Conservation (phyloP, 208 protist genomes). For the Balamuthia mandrillaris region DNA sequence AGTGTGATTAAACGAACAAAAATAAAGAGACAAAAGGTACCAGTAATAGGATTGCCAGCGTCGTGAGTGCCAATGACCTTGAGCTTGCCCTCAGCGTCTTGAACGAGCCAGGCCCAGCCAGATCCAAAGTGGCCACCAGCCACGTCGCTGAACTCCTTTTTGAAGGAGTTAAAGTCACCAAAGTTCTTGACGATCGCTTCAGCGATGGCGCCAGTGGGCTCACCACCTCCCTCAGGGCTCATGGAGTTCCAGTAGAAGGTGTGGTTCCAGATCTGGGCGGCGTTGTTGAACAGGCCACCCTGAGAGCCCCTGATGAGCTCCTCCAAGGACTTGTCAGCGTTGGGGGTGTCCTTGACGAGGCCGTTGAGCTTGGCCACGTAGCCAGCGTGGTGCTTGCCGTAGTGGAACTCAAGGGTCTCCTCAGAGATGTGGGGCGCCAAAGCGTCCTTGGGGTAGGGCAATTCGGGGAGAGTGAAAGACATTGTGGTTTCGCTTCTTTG, state of each 20-base stretch:
- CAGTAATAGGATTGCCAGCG: conserved; percentile 54
- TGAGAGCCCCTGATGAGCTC: conserved; percentile 76
- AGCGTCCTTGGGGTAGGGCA: conserved; percentile 44
- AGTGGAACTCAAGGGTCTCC: conserved; percentile 53
- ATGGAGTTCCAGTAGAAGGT: conserved; percentile 87
- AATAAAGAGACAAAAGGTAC: neutral
- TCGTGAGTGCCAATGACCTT: conserved; percentile 77
- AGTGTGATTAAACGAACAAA: neutral
- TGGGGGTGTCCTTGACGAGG: conserved; percentile 66
- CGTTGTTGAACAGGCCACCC: conserved; percentile 83
- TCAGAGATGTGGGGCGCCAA: conserved; percentile 44
- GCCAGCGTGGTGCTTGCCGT: conserved; percentile 49
- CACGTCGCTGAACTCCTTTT: conserved; percentile 83
- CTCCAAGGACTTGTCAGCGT: conserved; percentile 75
- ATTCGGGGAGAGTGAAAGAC: conserved; percentile 37
- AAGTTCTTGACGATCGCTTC: conserved; percentile 79
- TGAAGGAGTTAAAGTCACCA: conserved; percentile 84
- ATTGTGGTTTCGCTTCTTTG: too few relatives aligned
- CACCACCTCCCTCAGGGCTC: conserved; percentile 69
- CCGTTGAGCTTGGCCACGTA: conserved; percentile 86
- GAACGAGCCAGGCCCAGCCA: conserved; percentile 90
- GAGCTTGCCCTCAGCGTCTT: conserved; percentile 72
- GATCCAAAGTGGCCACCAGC: conserved; percentile 86
- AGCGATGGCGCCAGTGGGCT: conserved; percentile 69
- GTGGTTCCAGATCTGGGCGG: conserved; percentile 90